Evolutionary conservation across 805 yeast species (phyloP).

Genomic region (Saccharomycopsis javanensis): DNA sequence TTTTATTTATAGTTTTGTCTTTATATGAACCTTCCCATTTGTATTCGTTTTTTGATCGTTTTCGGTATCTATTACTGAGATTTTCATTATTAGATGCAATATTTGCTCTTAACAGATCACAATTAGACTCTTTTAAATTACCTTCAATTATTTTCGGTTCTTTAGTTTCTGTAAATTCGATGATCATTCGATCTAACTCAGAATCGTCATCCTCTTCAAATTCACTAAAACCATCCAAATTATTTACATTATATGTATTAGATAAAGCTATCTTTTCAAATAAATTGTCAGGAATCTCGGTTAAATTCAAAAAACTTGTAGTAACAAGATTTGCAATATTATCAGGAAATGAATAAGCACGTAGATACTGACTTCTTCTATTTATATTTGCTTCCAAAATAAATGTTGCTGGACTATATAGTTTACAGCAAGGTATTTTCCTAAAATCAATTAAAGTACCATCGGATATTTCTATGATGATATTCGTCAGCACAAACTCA

Average conservation of each 20-base stretch:
- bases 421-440: slow-evolving; percentile 27
- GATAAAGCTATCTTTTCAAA: not conserved
- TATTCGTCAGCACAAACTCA: slow-evolving; percentile 26
- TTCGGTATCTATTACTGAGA: slow-evolving; percentile 9
- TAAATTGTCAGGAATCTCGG: slow-evolving; percentile 18
- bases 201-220: slow-evolving; percentile 21
- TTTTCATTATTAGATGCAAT: not conserved
- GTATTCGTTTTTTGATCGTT: slow-evolving; percentile 22
- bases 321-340: slow-evolving; percentile 29
- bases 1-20: too few relatives aligned
- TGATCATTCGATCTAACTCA: slow-evolving; percentile 8
- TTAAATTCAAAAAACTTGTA: slow-evolving; percentile 17
- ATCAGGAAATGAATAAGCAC: slow-evolving; percentile 29
- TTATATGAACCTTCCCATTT: too few relatives aligned
- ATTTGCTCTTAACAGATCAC: not conserved
- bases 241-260: not conserved
- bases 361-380: slow-evolving; percentile 22
- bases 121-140: not conserved
- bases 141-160: not conserved
- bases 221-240: slow-evolving; percentile 22
- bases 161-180: slow-evolving; percentile 5
- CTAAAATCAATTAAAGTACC: slow-evolving; percentile 38
- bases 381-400: slow-evolving; percentile 22
- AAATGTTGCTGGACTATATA: slow-evolving; percentile 24
- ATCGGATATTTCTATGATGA: slow-evolving; percentile 25